A percentile compares a stretch with the other conserved stretches of the same genome.
Evolutionary conservation across 441 rosid species (phyloP).

Genomic region (Adansonia grandidieri): DNA sequence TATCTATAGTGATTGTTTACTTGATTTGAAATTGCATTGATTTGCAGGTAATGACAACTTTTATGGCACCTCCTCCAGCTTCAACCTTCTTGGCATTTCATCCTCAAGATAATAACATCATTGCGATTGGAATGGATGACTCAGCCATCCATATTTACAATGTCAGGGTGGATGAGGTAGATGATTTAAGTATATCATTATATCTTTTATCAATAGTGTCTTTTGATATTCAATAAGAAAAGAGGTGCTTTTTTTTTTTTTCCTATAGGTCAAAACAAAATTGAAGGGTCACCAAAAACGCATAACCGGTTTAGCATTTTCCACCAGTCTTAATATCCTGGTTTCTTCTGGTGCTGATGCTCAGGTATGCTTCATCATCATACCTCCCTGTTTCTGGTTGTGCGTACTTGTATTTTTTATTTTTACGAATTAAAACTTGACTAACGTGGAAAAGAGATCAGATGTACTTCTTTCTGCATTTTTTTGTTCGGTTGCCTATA

Average conservation of each 20-base stretch:
- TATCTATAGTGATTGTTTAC: background rate
- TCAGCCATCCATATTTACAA: slow-evolving; percentile 54
- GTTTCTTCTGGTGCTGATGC: slow-evolving; percentile 60
- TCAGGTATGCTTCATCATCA: slow-evolving; percentile 40
- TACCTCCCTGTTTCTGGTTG: background rate
- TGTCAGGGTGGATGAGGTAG: slow-evolving; percentile 56
- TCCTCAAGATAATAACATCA: slow-evolving; percentile 54
- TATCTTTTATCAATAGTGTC: background rate
- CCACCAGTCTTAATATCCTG: slow-evolving; percentile 43
- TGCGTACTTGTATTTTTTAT: background rate
- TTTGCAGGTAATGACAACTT: slow-evolving; percentile 56
- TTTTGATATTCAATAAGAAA: background rate
- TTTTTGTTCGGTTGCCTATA: background rate
- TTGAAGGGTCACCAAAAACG: slow-evolving; percentile 51
- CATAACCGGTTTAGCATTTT: slow-evolving; percentile 53
- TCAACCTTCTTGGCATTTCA: slow-evolving; percentile 54
- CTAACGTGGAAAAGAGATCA: background rate
- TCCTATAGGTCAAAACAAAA: slow-evolving; percentile 47
- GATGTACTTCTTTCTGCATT: background rate
- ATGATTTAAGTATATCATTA: slow-evolving; percentile 13
- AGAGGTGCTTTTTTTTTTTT: slow-evolving; percentile 12
- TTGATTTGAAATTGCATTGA: slow-evolving; percentile 8
- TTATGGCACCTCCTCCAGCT: slow-evolving; percentile 56
- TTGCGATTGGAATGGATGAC: slow-evolving; percentile 58
- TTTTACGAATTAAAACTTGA: background rate